These are phyloP conservation scores for Neurospora sp. DNA, from an alignment of 495 filamentous ascomycete species.

Conservation along the genomic window DNA sequence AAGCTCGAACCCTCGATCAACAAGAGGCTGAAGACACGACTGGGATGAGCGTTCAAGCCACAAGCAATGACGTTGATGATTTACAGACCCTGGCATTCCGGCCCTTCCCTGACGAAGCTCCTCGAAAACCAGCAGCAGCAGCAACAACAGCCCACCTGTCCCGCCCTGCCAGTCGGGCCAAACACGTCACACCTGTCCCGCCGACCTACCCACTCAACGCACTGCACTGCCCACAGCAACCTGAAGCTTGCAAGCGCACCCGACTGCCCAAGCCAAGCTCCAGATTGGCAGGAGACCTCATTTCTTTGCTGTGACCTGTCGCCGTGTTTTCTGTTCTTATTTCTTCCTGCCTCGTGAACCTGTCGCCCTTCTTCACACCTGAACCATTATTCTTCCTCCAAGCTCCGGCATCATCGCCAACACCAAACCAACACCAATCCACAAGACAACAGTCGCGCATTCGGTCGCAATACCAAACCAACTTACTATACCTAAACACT, in stretches of 20 bases:
- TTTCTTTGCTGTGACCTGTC: neutral
- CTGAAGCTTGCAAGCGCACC: neutral
- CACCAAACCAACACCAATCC: neutral
- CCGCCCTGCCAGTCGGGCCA: constrained; percentile 2
- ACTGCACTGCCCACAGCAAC: neutral
- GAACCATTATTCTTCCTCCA: neutral
- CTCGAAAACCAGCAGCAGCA: constrained; percentile 11
- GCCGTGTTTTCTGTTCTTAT: neutral
- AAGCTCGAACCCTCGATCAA: neutral
- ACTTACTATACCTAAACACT: neutral
- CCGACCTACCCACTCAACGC: neutral
- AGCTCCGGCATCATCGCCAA: constrained; percentile 1
- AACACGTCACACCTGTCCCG: constrained; percentile 21
- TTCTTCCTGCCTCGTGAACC: neutral
- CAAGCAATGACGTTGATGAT: constrained; percentile 2
- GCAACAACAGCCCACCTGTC: constrained; percentile 10
- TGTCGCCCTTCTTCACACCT: neutral
- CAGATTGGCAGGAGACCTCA: neutral
- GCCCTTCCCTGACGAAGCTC: neutral
- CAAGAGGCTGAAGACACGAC: neutral
- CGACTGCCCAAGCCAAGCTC: neutral
- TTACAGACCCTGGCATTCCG: neutral
- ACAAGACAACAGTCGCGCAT: neutral
- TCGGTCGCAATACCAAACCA: neutral
- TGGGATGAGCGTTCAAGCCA: neutral